These are phyloP conservation scores for Huntiella bhutanensis DNA, from an alignment of 2,329 filamentous ascomycete species.

Conservation along the genomic window DNA sequence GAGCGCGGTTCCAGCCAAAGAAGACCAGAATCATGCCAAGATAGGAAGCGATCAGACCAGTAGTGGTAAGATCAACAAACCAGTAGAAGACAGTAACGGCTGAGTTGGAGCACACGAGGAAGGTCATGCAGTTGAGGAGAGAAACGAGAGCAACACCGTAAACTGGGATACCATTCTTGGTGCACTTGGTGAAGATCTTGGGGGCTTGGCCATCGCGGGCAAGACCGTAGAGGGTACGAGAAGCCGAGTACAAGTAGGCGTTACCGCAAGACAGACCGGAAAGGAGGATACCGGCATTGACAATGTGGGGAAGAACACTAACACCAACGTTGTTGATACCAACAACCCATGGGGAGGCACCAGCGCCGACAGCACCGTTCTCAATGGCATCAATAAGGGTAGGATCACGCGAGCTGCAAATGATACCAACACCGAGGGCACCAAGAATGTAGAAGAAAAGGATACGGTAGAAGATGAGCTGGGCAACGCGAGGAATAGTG, in stretches of 20 bases:
- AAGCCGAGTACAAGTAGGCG: conserved; percentile 32
- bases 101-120: conserved; percentile 30
- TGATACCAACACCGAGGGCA: conserved; percentile 37
- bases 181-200: conserved; percentile 36
- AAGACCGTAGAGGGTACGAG: conserved; percentile 30
- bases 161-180: conserved; percentile 40
- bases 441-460: conserved; percentile 52
- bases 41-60: conserved; percentile 42
- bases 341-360: conserved; percentile 39
- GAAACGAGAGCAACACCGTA: conserved; percentile 36
- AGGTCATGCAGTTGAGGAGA: conserved; percentile 32
- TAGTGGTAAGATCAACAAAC: conserved; percentile 37
- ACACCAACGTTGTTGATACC: conserved; percentile 41
- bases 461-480: conserved; percentile 54
- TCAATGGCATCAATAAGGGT: conserved; percentile 26
- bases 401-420: conserved; percentile 34
- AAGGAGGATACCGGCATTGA: conserved; percentile 27
- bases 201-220: conserved; percentile 30
- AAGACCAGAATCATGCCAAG: conserved; percentile 32
- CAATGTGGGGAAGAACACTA: conserved; percentile 37
- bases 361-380: conserved; percentile 31
- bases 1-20: conserved; percentile 30
- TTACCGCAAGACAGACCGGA: conserved; percentile 29
- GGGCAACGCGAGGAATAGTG: conserved; percentile 50
- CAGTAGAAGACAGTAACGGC: conserved; percentile 32